These are phyloP conservation scores for Geosmithia putterillii DNA, from an alignment of 2,329 filamentous ascomycete genomes.

Conservation along the genomic window DNA sequence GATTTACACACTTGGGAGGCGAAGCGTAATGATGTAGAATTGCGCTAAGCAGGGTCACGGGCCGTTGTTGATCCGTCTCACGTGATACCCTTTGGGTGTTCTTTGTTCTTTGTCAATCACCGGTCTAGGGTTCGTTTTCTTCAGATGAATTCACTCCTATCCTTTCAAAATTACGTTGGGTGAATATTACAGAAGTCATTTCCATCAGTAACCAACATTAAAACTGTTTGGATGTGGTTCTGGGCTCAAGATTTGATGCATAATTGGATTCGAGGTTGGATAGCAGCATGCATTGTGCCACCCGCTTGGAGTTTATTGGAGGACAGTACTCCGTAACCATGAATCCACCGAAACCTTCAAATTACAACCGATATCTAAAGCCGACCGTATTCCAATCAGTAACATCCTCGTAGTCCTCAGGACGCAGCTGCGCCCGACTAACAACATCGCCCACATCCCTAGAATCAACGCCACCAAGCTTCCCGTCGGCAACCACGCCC, in stretches of 20 bases:
- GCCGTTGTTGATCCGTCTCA: background rate
- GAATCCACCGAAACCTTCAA: too few species aligned
- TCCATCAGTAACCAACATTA: too few species aligned
- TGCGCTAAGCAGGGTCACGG: background rate
- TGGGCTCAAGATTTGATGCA: too few species aligned
- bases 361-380: slow-evolving; percentile 42
- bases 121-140: background rate
- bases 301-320: too few species aligned
- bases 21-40: background rate
- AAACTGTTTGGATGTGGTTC: too few species aligned
- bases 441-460: slow-evolving; percentile 16
- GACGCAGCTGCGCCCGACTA: slow-evolving; percentile 22
- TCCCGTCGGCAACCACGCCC: slow-evolving; percentile 24
- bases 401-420: slow-evolving; percentile 40
- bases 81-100: background rate
- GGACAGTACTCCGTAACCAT: too few species aligned
- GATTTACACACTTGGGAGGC: background rate
- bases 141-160: too few species aligned
- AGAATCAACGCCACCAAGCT: slow-evolving; percentile 14
- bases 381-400: slow-evolving; percentile 48
- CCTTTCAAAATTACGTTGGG: too few species aligned
- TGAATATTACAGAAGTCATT: too few species aligned
- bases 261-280: too few species aligned
- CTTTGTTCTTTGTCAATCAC: background rate
- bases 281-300: too few species aligned